A percentile compares a stretch with the other conserved stretches of the same genome.
phyloP scores from a whole-genome alignment of 129 eudicot genomes.

The Flaveria ramosissima region DNA sequence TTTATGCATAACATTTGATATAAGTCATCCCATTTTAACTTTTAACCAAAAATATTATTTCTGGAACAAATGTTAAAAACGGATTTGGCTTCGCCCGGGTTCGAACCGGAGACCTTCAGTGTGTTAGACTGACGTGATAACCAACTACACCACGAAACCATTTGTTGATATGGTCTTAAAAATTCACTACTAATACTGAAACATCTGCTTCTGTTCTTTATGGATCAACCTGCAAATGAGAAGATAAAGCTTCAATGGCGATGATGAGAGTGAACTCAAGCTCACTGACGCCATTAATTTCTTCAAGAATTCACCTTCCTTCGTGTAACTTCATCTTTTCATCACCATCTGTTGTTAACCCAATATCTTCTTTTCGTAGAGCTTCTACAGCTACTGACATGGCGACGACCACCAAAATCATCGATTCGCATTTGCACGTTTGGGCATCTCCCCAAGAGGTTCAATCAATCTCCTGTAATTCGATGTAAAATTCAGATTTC shows the following conservation, averaged over 20 bases:
- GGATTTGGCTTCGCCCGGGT: constrained; percentile 62
- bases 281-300: constrained; percentile 14
- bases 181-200: no score
- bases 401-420: constrained; percentile 46
- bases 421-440: constrained; percentile 87
- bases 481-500: not conserved
- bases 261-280: constrained; percentile 3
- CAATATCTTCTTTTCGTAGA: not conserved
- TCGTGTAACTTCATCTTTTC: not conserved
- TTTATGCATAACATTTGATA: no score
- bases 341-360: not conserved
- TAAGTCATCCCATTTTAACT: no score
- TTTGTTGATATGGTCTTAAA: accelerated
- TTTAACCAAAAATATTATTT: no score
- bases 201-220: not conserved
- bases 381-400: constrained; percentile 26
- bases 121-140: constrained; percentile 95
- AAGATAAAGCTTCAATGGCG: constrained; percentile 19
- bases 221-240: not conserved
- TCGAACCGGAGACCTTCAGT: constrained; percentile 92
- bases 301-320: not conserved
- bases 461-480: not conserved
- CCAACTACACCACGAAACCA: constrained; percentile 90
- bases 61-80: no score
- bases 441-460: constrained; percentile 92